These are phyloP conservation scores for Mikania micrantha DNA, from an alignment of 129 eudicot genomes.

Conservation along the genomic window DNA sequence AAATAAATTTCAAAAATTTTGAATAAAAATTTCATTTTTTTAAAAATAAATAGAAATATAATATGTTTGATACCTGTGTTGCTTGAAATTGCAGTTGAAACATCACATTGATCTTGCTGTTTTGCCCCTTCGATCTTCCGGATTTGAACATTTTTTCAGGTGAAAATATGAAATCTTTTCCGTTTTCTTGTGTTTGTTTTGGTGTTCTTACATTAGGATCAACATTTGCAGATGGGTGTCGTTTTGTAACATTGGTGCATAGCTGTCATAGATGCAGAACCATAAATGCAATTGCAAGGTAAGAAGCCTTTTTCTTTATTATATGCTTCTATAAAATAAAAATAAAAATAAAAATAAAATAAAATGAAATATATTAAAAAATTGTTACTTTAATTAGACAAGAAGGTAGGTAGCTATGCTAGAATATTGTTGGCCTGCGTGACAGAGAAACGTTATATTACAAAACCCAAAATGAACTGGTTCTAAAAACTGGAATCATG, in stretches of 20 bases:
- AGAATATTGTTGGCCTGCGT: conserved; percentile 17
- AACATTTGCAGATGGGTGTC: conserved; percentile 16
- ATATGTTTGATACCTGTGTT: conserved; percentile 59
- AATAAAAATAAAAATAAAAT: neutral
- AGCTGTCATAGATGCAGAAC: conserved; percentile 28
- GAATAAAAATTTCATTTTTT: neutral
- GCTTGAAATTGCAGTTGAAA: conserved; percentile 87
- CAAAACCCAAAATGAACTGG: neutral
- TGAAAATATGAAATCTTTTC: neutral
- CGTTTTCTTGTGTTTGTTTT: neutral
- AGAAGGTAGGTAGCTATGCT: conserved; percentile 32
- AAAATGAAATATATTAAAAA: neutral
- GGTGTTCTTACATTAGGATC: conserved; percentile 21
- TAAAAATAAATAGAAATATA: neutral
- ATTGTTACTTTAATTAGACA: conserved; percentile 29
- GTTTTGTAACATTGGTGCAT: conserved; percentile 18
- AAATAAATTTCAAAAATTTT: neutral
- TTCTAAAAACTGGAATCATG: neutral
- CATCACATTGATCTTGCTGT: conserved; percentile 78
- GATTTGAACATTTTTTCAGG: conserved; percentile 72
- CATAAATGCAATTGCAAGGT: conserved; percentile 39
- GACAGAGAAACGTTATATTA: conserved; percentile 23
- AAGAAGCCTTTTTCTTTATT: conserved; percentile 38
- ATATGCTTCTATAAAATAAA: neutral
- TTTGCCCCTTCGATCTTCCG: conserved; percentile 63